Evolutionary conservation across 179 eudicot genomes (phyloP).

Genomic region (Monotropa hypopitys): DNA sequence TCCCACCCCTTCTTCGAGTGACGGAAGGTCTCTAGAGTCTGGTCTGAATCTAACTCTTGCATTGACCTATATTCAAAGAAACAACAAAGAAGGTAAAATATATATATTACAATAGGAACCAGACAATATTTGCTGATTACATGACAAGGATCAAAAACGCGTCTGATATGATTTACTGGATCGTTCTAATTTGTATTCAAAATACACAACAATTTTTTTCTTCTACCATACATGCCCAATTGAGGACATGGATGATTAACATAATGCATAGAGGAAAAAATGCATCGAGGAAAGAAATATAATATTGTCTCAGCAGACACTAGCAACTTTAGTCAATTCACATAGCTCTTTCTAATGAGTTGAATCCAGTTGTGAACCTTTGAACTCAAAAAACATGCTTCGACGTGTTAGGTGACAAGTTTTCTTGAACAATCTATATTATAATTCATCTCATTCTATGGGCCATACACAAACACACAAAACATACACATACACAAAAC

Average conservation of each 20-base stretch:
- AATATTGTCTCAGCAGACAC: neutral
- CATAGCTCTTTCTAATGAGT: neutral
- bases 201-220: neutral
- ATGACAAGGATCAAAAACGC: neutral
- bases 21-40: slow-evolving; percentile 54
- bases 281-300: neutral
- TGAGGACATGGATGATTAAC: neutral
- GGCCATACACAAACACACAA: too few species aligned
- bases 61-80: slow-evolving; percentile 28
- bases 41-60: slow-evolving; percentile 43
- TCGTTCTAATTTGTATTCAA: neutral
- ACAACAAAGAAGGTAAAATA: neutral
- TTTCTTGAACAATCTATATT: neutral
- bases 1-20: slow-evolving; percentile 60
- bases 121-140: neutral
- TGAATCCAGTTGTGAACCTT: neutral
- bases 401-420: neutral
- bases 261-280: neutral
- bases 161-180: neutral
- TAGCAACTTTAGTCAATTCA: neutral
- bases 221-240: neutral
- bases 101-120: neutral
- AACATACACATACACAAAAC: too few species aligned
- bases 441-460: too few species aligned
- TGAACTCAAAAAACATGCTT: neutral